These are phyloP conservation scores for Camellia sinensis DNA, from an alignment of 148 eudicot genomes.

Conservation along the genomic window DNA sequence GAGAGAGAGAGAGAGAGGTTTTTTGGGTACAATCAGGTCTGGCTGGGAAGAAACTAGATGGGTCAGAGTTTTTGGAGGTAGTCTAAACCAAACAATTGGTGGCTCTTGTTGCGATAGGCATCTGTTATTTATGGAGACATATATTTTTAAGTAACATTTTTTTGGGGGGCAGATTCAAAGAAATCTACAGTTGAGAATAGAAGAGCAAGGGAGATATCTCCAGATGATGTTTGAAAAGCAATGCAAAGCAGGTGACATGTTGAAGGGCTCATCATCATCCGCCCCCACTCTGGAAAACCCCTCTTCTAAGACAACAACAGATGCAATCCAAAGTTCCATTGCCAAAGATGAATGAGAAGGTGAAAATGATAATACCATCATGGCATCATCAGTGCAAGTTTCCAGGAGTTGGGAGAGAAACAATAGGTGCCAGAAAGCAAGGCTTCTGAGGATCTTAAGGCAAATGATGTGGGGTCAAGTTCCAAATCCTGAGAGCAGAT, in stretches of 20 bases:
- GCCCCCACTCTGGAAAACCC: constrained; percentile 38
- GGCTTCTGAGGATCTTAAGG: constrained; percentile 18
- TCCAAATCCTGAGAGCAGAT: constrained; percentile 8
- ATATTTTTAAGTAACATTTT: not conserved
- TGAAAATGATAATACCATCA: constrained; percentile 21
- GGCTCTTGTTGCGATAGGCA: no score
- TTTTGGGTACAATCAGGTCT: no score
- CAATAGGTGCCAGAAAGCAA: constrained; percentile 24
- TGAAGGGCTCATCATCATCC: constrained; percentile 34
- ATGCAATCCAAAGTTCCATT: constrained; percentile 28
- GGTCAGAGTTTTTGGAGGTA: no score
- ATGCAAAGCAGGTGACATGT: constrained; percentile 43
- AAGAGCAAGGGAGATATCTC: constrained; percentile 87
- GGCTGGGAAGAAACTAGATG: no score
- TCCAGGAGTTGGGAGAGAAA: constrained; percentile 28
- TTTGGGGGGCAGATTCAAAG: constrained; percentile 89
- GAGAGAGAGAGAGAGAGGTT: no score
- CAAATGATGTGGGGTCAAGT: constrained; percentile 24
- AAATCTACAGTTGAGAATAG: constrained; percentile 78
- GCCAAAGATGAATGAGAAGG: constrained; percentile 24
- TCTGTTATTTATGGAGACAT: not conserved
- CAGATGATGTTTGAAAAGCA: constrained; percentile 91
- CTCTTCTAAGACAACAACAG: constrained; percentile 23
- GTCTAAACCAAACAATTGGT: no score
- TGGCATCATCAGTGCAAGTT: constrained; percentile 30